phyloP scores from a whole-genome alignment of 768 basidiomycete species.

The Lyophyllum atratum region DNA sequence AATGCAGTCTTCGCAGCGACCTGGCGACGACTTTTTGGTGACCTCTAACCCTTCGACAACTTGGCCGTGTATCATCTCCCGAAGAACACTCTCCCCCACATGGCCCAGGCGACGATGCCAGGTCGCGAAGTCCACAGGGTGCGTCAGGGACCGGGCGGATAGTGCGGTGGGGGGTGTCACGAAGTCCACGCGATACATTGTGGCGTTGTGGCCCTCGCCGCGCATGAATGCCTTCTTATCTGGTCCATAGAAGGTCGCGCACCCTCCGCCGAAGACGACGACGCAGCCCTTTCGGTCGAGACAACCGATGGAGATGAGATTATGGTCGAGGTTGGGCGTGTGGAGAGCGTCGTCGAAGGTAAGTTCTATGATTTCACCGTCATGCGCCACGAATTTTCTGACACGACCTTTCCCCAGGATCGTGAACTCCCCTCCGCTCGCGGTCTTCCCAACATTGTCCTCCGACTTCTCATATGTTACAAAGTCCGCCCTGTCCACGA shows the following conservation, averaged over 20 bases:
- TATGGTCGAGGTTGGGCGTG: neutral
- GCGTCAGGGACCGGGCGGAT: too few species aligned
- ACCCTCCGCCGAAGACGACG: neutral
- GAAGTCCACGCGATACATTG: too few species aligned
- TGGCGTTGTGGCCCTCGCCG: neutral
- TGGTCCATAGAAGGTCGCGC: too few species aligned
- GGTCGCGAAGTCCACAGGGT: too few species aligned
- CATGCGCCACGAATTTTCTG: neutral
- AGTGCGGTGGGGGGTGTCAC: too few species aligned
- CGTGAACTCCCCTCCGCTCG: neutral
- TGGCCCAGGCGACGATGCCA: too few species aligned
- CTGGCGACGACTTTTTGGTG: too few species aligned
- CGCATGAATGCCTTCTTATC: neutral
- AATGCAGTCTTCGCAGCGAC: neutral
- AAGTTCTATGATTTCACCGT: neutral
- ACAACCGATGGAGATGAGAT: constrained; percentile 4
- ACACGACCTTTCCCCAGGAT: neutral
- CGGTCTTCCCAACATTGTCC: neutral
- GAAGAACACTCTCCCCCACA: too few species aligned
- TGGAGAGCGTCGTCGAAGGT: constrained; percentile 1
- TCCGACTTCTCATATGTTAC: neutral
- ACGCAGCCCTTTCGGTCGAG: neutral
- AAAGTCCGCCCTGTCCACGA: neutral
- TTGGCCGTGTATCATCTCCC: too few species aligned
- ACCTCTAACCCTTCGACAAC: too few species aligned